Percentiles rank a stretch among this genome's conserved stretches.
Evolutionary conservation across 169 alveolate genomes (phyloP).

Genomic region (Eimeria acervulina): DNA sequence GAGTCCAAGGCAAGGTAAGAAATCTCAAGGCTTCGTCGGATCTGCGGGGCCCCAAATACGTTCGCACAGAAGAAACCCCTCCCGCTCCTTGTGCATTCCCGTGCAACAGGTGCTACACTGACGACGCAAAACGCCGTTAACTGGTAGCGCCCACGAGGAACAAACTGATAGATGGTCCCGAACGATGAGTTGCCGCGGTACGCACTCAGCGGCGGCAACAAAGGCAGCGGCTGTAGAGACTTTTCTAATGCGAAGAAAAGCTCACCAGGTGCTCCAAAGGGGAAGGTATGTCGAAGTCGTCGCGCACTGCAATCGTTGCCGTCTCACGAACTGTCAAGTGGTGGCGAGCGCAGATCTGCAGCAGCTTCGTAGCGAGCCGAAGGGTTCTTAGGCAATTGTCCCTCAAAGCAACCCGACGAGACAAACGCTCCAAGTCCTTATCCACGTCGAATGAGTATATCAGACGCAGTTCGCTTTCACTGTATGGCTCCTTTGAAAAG

Average conservation of each 20-base stretch:
- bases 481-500: conserved; percentile 90
- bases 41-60: conserved; percentile 39
- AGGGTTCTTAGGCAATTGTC: conserved; percentile 95
- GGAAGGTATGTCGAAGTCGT: conserved; percentile 93
- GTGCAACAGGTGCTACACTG: not conserved
- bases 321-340: conserved; percentile 93
- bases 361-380: conserved; percentile 93
- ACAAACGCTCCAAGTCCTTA: conserved; percentile 93
- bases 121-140: not conserved
- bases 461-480: conserved; percentile 89
- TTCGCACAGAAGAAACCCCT: not conserved
- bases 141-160: not conserved
- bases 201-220: not conserved
- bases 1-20: conserved; percentile 81
- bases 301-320: conserved; percentile 92
- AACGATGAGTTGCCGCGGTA: not conserved
- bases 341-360: conserved; percentile 93
- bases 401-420: conserved; percentile 88
- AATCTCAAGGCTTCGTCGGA: conserved; percentile 77
- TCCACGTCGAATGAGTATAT: conserved; percentile 93
- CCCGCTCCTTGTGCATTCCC: not conserved
- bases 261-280: conserved; percentile 89
- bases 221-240: not conserved
- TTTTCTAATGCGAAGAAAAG: not conserved
- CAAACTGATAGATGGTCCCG: not conserved